Base-by-base conservation (phyloP, 768 basidiomycete species). In the Agaricus blazei region DNA sequence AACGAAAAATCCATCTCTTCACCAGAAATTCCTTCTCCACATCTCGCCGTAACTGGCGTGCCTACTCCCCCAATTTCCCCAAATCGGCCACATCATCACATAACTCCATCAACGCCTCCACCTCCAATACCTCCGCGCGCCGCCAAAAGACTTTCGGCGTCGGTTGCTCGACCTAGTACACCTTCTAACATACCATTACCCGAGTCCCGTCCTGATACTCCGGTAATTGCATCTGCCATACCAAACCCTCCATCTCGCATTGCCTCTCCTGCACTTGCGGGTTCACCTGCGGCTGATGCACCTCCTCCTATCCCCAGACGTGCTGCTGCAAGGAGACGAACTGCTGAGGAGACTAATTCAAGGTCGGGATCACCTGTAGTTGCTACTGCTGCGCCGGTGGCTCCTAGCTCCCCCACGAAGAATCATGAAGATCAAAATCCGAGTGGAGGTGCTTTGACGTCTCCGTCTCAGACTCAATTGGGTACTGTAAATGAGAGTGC, bases 271-370 rank as follows among this genome's bases (percentile, higher is more conserved):
- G 70, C 64, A 1, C 54, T 57, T 3, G 46, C 49, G 3, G 70
- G 72, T 14, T 57, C 62, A 23, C 60, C 40, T 26, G 57, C 49
- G 27, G 60, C 46, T 29, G 52, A 60, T 19, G 62, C 68, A 3
- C 76, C 78, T 5, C 87, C 87, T 0, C 87, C 87, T 2, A 66
- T 90, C 24, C 87, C 87, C 0, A 75, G 84, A 41, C 73, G 87
- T 44, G 87, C 87, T 0, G 78, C 84, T 47, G 81, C 78, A 1
- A 75, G 87, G 23, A 70, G 75, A 9, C 59, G 62, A 27, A 62
- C 66, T 51, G 59, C 51, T 29, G 65, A 51, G 36, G 40, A 48
- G 51, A 62, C 52, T 36, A 63, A 46, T 4, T 65, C 67, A 42
- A 61, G 67, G 40, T 65, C 72, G 41, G 62, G 54, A 9, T 70